A percentile compares a stretch with the other conserved stretches of the same genome.
These are phyloP conservation scores for Solanum pennellii DNA, from an alignment of 257 asterid genomes.

Conservation along the genomic window DNA sequence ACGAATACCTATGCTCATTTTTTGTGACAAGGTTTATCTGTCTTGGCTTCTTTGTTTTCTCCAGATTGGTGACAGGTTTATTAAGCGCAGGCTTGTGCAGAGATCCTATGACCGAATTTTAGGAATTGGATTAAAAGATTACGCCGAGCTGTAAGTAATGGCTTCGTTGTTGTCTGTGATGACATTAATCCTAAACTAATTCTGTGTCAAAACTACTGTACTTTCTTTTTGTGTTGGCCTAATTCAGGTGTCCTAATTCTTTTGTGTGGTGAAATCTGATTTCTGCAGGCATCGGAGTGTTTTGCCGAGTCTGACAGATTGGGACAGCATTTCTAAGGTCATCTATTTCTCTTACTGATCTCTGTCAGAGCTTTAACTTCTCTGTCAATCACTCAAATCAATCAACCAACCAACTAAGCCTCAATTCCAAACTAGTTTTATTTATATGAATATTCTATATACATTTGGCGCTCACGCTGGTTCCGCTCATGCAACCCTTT, in stretches of 20 bases:
- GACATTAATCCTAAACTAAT: neutral
- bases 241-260: neutral
- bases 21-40: neutral
- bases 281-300: constrained; percentile 56
- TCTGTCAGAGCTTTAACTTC: neutral
- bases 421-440: neutral
- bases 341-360: neutral
- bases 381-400: neutral
- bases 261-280: constrained; percentile 1
- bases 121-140: constrained; percentile 66
- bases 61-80: constrained; percentile 86
- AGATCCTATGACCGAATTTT: constrained; percentile 60
- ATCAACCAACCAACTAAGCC: neutral
- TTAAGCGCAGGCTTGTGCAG: constrained; percentile 63
- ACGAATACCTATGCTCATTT: neutral
- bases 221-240: neutral
- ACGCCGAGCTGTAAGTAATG: constrained; percentile 50
- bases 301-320: constrained; percentile 69
- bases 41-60: neutral
- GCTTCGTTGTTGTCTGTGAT: neutral
- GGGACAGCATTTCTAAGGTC: constrained; percentile 85
- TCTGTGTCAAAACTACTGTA: neutral
- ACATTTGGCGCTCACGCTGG: neutral
- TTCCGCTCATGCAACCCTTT: neutral
- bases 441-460: neutral